Evolutionary conservation across 208 protist species (phyloP).

Genomic region (Acanthamoeba triangularis): DNA sequence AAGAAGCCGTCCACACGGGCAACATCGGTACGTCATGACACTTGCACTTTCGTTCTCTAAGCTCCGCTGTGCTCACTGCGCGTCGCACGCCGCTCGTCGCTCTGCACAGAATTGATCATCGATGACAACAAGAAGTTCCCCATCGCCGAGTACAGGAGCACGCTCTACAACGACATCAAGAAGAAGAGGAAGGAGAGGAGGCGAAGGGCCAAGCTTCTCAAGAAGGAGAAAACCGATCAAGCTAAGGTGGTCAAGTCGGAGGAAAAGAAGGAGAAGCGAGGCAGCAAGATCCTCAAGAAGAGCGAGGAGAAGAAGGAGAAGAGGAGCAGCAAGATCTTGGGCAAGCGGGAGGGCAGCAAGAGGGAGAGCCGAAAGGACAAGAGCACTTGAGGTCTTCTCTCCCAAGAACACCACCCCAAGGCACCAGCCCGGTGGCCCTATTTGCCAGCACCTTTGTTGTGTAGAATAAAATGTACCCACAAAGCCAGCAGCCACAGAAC

Average conservation of each 20-base stretch:
- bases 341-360: slow-evolving; percentile 67
- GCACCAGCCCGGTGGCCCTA: too few species aligned
- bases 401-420: too few species aligned
- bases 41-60: not conserved
- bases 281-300: slow-evolving; percentile 77
- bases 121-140: slow-evolving; percentile 97
- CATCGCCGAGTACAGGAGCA: slow-evolving; percentile 95
- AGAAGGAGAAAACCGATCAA: slow-evolving; percentile 50
- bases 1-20: slow-evolving; percentile 90
- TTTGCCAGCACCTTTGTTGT: too few species aligned
- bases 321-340: slow-evolving; percentile 69
- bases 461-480: too few species aligned
- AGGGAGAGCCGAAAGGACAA: slow-evolving; percentile 53
- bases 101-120: slow-evolving; percentile 95
- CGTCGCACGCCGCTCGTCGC: slow-evolving; percentile 76
- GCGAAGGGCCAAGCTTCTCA: slow-evolving; percentile 55
- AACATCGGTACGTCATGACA: slow-evolving; percentile 3
- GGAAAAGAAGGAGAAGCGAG: slow-evolving; percentile 76
- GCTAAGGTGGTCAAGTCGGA: slow-evolving; percentile 52
- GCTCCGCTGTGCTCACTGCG: not conserved
- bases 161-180: slow-evolving; percentile 91
- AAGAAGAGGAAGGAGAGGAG: slow-evolving; percentile 73
- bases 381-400: not conserved
- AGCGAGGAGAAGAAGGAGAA: slow-evolving; percentile 78
- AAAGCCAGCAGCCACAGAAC: too few species aligned